Evolutionary conservation across 805 yeast genomes (phyloP), one percentile per base, ranked within the genome.

Genomic region (Yarrowia sp.): DNA sequence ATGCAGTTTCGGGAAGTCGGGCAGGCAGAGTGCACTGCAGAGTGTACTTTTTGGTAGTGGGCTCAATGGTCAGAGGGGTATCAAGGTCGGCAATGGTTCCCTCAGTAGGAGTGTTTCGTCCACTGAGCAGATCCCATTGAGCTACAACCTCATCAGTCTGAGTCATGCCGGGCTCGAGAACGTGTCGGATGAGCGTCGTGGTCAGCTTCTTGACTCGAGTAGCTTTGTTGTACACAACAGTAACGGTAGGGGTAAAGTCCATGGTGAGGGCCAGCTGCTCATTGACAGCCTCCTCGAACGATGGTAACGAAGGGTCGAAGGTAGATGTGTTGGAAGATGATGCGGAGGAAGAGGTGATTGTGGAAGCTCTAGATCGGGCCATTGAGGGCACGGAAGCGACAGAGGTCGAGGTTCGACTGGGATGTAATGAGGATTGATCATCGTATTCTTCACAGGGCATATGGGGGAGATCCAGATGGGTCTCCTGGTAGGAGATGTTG

Each of bases 361-460:
- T 53, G 17, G 61, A 53, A 22, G 45, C 45, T 28, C 45, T 18
- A 28, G 61, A 53, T 11, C 45, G 61, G n/a, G 43, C 43, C 35
- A 36, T 38, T 36, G 53, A 50, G 42, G 42, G 57, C 8, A 32
- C 57, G n/a, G n/a, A 11, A 32, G n/a, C 22, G 57, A 36, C 33
- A n/a, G 57, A 13, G 17, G 57, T 18, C 32, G 57, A 13, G 43
- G 31, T 35, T 14, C 42, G 55, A 13, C 41, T 50, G 35, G 57
- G 57, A 3, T 50, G 57, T 35, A 36, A 36, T 28, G n/a, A n/a
- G n/a, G n/a, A n/a, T n/a, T 15, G 36, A 15, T 53, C 44, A 35
- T 42, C 51, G 51, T 58, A 58, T 14, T 58, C 63, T 43, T 58
- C 63, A 18, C 63, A 58, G 51, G 63, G 63, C 48, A 58, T 42